These are phyloP conservation scores for Nakaseomyces delphensis DNA, from an alignment of 1,139 yeast genomes.

Conservation along the genomic window DNA sequence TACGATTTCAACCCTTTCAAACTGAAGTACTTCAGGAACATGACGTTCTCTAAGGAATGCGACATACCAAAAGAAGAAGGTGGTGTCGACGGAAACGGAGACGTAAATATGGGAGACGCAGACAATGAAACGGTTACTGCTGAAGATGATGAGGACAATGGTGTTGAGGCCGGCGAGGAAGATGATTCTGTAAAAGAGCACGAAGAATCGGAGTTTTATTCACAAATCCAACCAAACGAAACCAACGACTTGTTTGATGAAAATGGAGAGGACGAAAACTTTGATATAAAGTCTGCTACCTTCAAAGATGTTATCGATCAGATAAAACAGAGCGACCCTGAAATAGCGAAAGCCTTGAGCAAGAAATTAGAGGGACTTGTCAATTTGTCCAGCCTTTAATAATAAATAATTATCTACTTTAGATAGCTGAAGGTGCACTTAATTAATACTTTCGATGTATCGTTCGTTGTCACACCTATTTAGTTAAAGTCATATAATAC, in stretches of 20 bases:
- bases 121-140: conserved; percentile 2
- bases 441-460: too few species aligned
- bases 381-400: conserved; percentile 12
- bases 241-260: conserved; percentile 16
- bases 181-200: conserved; percentile 28
- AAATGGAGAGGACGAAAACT: conserved; percentile 24
- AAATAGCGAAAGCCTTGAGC: conserved; percentile 35
- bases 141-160: conserved; percentile 29
- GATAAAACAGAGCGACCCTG: conserved; percentile 33
- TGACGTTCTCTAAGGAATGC: conserved; percentile 29
- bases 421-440: too few species aligned
- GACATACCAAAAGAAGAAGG: conserved; percentile 27
- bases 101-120: conserved; percentile 10
- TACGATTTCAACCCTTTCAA: conserved; percentile 37
- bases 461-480: too few species aligned
- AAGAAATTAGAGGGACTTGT: conserved; percentile 36
- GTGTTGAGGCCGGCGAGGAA: conserved; percentile 30
- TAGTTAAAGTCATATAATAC: too few species aligned
- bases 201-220: conserved; percentile 27
- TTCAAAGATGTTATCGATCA: conserved; percentile 35
- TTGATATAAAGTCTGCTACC: conserved; percentile 31
- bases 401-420: background rate
- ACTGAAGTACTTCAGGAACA: conserved; percentile 33
- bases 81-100: conserved; percentile 25
- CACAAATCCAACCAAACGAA: conserved; percentile 12